Base-by-base conservation (phyloP, 2,329 filamentous ascomycete species). In the Nigrograna mackinnonii region DNA sequence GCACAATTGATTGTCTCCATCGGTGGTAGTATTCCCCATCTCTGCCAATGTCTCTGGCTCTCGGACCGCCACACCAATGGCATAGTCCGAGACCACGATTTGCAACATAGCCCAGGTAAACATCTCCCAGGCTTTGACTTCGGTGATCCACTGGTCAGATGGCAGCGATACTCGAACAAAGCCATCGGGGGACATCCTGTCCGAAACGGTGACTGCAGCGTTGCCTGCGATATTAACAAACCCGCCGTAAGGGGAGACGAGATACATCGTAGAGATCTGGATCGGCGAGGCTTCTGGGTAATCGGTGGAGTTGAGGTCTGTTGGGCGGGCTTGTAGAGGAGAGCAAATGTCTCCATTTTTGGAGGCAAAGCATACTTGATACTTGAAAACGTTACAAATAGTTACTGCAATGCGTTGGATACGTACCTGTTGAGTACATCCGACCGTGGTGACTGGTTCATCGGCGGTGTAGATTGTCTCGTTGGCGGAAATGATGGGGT, bases 111-210 rank as follows among this genome's bases (percentile, higher is more conserved):
- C 38, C 39, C 42, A 47, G 16, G 35, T 36, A 17, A 32, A 33
- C n/a, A 16, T 7, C 20, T 47, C 46, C 40, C 41, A 49, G 3
- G 16, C 4, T 1, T n/a, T 16, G 7, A 49, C 11, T 19, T 54
- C 50, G 2, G 9, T 30, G 16, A 36, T 24, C 50, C 48, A 54
- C 26, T 54, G 48, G 22, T 54, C 39, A 26, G 41, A 18, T 22
- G 48, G 50, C 3, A 52, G 33, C 6, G 37, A 41, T 6, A 22
- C 21, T 34, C n/a, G n/a, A n/a, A n/a, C n/a, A n/a, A n/a, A n/a
- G n/a, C n/a, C n/a, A n/a, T n/a, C n/a, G n/a, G n/a, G n/a, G n/a
- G n/a, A n/a, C n/a, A n/a, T n/a, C n/a, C n/a, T n/a, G n/a, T n/a
- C n/a, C n/a, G n/a, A n/a, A n/a, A n/a, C n/a, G n/a, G n/a, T n/a